A percentile compares a stretch with the other conserved stretches of the same genome.
Evolutionary conservation across 2,329 filamentous ascomycete species (phyloP).

Genomic region (Aspergillus latus): DNA sequence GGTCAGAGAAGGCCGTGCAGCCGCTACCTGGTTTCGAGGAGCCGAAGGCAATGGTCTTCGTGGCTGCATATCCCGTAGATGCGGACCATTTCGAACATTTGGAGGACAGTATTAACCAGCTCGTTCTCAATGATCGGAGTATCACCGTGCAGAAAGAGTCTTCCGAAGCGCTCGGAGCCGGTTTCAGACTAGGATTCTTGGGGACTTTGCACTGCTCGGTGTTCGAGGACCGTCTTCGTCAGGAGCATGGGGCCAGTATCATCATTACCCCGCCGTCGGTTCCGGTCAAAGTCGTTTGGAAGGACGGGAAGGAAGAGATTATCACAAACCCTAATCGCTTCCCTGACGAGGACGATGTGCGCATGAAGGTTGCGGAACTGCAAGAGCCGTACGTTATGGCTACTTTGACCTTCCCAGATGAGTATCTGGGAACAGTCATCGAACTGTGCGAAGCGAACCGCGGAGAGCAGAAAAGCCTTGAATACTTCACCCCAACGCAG

Average conservation of each 20-base stretch:
- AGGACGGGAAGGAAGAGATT: slow-evolving; percentile 72
- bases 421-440: slow-evolving; percentile 91
- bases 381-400: slow-evolving; percentile 75
- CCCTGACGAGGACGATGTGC: slow-evolving; percentile 66
- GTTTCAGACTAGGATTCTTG: slow-evolving; percentile 90
- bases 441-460: slow-evolving; percentile 90
- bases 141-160: slow-evolving; percentile 93
- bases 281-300: slow-evolving; percentile 81
- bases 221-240: slow-evolving; percentile 89
- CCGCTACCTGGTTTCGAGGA: slow-evolving; percentile 92
- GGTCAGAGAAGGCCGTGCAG: slow-evolving; percentile 72
- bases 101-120: slow-evolving; percentile 90
- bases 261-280: slow-evolving; percentile 97
- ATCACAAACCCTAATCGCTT: slow-evolving; percentile 87
- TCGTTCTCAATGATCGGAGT: slow-evolving; percentile 91
- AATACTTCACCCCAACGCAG: slow-evolving; percentile 88
- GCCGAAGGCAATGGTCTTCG: slow-evolving; percentile 98
- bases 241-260: slow-evolving; percentile 91
- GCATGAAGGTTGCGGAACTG: slow-evolving; percentile 59
- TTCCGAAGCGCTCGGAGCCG: slow-evolving; percentile 87
- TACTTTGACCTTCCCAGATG: slow-evolving; percentile 87
- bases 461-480: slow-evolving; percentile 80
- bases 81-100: slow-evolving; percentile 82
- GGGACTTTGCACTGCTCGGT: slow-evolving; percentile 99
- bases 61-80: slow-evolving; percentile 92